Base-by-base conservation (phyloP, 352 stramenopile species). In the Pythium oligandrum region DNA sequence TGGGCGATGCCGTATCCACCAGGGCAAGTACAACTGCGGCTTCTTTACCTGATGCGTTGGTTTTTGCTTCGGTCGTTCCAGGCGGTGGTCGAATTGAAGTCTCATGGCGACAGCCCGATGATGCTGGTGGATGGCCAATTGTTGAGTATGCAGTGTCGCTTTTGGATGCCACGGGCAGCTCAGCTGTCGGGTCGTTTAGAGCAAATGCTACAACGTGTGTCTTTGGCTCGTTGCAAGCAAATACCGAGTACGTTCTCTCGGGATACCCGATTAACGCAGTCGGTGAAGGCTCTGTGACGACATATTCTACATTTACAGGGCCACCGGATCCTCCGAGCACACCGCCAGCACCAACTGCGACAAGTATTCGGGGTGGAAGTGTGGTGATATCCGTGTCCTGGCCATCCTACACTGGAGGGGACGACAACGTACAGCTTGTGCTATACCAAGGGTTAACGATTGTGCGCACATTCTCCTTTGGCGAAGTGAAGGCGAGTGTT, bases 81-180 rank as follows among this genome's bases (percentile, higher is more conserved):
- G 83, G 66, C 40, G 80, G 79, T 31, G 77, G 80, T 33, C 55
- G 53, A 2, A 55, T 90, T 4, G 59, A 75, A 50, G 66, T 82
- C 4, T 50, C 51, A 2, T 88, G 73, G 80, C 32, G 40, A 8
- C 39, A 40, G 33, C 54, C 73, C 1, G 57, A 68, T 36, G 62
- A 83, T 47, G 75, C 68, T 1, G 80, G 80, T 3, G 80, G 80
- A 1, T 59, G 73, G 2, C 45, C 61, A 0, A 56, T 80, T 7
- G 49, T 48, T 4, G 50, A 45, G 12, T 88, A 78, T n/a, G 12
- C 51, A 3, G 45, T 75, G 5, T 51, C 34, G 0, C 39, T 75
- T 3, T 37, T 53, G 4, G 42, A 59, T 26, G 17, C 3, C 33
- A 31, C 33, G 10, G 45, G 31, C 10, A 17, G 4, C 1, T 45